Base-by-base conservation (phyloP, 2,329 filamentous ascomycete genomes). In the Pseudopyricularia cyperi region DNA sequence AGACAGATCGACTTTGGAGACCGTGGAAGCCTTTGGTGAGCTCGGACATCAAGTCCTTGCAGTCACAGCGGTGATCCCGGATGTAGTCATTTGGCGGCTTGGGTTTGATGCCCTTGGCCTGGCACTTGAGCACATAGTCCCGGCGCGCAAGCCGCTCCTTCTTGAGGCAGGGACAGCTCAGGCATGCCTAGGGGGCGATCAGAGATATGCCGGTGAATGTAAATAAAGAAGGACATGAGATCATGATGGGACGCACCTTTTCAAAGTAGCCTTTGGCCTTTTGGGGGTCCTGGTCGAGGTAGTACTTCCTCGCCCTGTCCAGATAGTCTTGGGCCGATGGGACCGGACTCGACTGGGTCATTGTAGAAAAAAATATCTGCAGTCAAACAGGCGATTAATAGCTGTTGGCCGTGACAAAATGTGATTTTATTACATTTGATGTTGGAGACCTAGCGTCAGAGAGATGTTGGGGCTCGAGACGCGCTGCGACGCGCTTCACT, bases 151-250 rank as follows among this genome's bases (percentile, higher is more conserved):
- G 22, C 1, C 49, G 49, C 26, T 35, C 35, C 17, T 22, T 30
- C 12, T 42, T 44, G 35, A 42, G 37, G 49, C 49, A 51, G 35
- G 49, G 49, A 7, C 49, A 51, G 35, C 49, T 44, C 17, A 51
- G 24, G 6, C 49, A 51, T 14, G 35, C 49, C 34, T 51, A 28
- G 9, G 8, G 6, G 37, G 24, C 14, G 26, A 17, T n/a, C 11
- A 15, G 17, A 14, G 12, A 15, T 48, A 17, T 34, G 24, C 30
- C 28, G 11, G n/a, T 15, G 35, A 15, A 39, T n/a, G 17, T 42
- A 11, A 6, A 42, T 42, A 32, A n/a, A n/a, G 15, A 12, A 15
- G 7, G 14, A 47, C n/a, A 26, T 47, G 22, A 12, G 1, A 22
- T 28, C 12, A 15, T n/a, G 32, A 7, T 19, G 15, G 26, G 19